Conservation (phyloP, 768 basidiomycete genomes). For the Amanita phalloides region DNA sequence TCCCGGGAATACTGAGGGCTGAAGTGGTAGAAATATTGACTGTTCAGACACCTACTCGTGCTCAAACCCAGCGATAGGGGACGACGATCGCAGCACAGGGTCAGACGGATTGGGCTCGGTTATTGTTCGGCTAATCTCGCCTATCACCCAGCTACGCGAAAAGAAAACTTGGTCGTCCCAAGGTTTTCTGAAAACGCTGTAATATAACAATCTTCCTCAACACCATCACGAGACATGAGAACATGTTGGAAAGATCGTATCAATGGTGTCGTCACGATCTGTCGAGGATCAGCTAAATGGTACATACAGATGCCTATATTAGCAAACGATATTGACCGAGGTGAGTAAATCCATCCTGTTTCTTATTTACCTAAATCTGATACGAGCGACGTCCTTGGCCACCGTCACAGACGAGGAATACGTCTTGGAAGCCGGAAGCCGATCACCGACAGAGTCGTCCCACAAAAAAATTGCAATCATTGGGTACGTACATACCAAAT, state of each 20-base stretch:
- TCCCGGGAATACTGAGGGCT: too few species aligned
- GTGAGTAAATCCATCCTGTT: slow-evolving; percentile 58
- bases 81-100: too few species aligned
- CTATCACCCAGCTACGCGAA: too few species aligned
- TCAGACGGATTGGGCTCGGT: too few species aligned
- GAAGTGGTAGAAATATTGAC: too few species aligned
- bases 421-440: slow-evolving; percentile 34
- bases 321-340: slow-evolving; percentile 74
- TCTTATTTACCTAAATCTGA: slow-evolving; percentile 91
- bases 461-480: not conserved
- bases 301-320: slow-evolving; percentile 59
- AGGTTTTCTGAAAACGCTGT: too few species aligned
- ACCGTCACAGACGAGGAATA: slow-evolving; percentile 82
- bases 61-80: too few species aligned
- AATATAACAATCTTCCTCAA: slow-evolving; percentile 69
- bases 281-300: slow-evolving; percentile 3
- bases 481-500: slow-evolving; percentile 39
- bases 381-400: slow-evolving; percentile 48
- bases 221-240: slow-evolving; percentile 57
- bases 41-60: too few species aligned
- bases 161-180: too few species aligned
- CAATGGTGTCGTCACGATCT: slow-evolving; percentile 96
- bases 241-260: slow-evolving; percentile 89
- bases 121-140: too few species aligned
- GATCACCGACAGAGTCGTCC: not conserved